phyloP scores from a whole-genome alignment of 2,329 filamentous ascomycete species.

The Dendrostoma leiphaemia region DNA sequence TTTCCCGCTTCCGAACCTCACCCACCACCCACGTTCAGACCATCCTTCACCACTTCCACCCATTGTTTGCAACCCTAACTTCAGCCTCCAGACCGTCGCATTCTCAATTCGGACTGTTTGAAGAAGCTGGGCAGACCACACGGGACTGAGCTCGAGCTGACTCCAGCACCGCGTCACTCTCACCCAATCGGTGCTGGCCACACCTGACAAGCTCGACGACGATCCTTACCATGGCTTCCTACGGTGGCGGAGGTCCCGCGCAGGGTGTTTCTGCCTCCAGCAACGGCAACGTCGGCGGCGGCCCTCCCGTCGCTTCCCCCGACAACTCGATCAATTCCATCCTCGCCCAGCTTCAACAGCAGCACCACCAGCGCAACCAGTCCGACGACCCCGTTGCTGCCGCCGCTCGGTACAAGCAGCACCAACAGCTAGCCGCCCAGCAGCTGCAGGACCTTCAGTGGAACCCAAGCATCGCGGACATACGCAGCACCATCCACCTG shows the following conservation, averaged over 20 bases:
- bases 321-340: conserved; percentile 37
- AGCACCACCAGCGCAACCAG: conserved; percentile 23
- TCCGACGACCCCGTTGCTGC: conserved; percentile 12
- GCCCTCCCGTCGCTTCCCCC: background rate
- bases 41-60: background rate
- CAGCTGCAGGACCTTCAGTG: conserved; percentile 21
- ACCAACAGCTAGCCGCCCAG: conserved; percentile 3
- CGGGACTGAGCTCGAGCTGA: background rate
- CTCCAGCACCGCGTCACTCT: conserved; percentile 5
- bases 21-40: background rate
- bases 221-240: conserved; percentile 32
- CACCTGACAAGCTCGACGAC: conserved; percentile 13
- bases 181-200: conserved; percentile 19
- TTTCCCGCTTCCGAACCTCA: conserved; percentile 7
- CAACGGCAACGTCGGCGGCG: no score
- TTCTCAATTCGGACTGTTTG: background rate
- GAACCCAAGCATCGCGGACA: conserved; percentile 19
- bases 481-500: conserved; percentile 23
- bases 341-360: conserved; percentile 38
- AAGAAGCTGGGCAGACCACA: background rate
- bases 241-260: conserved; percentile 27
- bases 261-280: background rate
- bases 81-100: background rate
- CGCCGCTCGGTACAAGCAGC: conserved; percentile 23
- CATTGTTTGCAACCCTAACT: background rate